Conservation (phyloP, 768 basidiomycete genomes). For the Macrocybe gigantea region DNA sequence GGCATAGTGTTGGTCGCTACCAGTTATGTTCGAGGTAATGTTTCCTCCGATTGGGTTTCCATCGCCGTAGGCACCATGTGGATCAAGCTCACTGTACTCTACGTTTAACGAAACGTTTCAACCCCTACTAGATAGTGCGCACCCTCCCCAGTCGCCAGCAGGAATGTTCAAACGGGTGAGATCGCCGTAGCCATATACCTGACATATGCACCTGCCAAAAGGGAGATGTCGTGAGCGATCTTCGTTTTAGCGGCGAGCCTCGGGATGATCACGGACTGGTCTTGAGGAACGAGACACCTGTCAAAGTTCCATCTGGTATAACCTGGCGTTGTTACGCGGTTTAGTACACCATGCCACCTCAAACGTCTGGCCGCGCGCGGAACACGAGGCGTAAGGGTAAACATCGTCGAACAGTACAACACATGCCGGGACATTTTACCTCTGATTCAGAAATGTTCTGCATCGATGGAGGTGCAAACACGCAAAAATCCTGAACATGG, state of each 20-base stretch:
- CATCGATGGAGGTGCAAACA: slow-evolving; percentile 33
- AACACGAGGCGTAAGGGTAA: background rate
- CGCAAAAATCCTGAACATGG: slow-evolving; percentile 30
- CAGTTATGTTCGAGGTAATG: slow-evolving; percentile 36
- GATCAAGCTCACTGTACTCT: slow-evolving; percentile 32
- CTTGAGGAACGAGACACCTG: slow-evolving; percentile 35
- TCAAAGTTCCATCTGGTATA: slow-evolving; percentile 38
- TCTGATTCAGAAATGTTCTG: slow-evolving; percentile 32
- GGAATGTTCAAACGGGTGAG: slow-evolving; percentile 35
- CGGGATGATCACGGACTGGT: slow-evolving; percentile 19
- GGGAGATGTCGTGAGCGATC: background rate
- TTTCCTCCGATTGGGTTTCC: slow-evolving; percentile 43
- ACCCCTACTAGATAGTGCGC: background rate
- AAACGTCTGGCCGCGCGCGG: slow-evolving; percentile 20
- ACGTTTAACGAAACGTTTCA: background rate
- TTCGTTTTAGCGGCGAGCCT: background rate
- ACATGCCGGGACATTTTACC: slow-evolving; percentile 11
- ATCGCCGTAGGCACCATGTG: slow-evolving; percentile 32
- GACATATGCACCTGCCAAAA: slow-evolving; percentile 30
- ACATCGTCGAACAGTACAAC: background rate
- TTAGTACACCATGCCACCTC: slow-evolving; percentile 43
- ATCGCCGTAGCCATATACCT: slow-evolving; percentile 37
- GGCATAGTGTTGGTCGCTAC: slow-evolving; percentile 27
- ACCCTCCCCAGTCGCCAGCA: slow-evolving; percentile 35
- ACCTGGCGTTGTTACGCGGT: slow-evolving; percentile 38